Evolutionary conservation across 108 stramenopile genomes (phyloP), one percentile per base, ranked within the genome.

Genomic region (Craspedostauros australis): DNA sequence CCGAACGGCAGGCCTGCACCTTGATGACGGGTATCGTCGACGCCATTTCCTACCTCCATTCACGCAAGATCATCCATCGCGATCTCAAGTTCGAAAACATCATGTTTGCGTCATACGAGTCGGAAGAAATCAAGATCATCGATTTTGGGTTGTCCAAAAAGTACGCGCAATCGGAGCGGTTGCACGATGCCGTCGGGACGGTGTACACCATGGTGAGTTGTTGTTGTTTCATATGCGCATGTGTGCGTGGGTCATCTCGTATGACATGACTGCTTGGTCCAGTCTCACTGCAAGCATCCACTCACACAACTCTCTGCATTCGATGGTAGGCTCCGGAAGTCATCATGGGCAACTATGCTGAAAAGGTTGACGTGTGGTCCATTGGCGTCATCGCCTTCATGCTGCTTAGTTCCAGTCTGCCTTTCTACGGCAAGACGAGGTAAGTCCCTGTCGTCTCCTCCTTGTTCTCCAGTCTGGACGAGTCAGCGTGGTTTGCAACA

Each of bases 21-120:
- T 45, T 46, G 23, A n/a, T n/a, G n/a, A 25, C 36, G 24, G 39
- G 37, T 21, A 39, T 73, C 19, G 41, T 88, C 39, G 58, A 66
- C 27, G 96, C 91, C 0, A 68, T 90, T 23, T 39, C 67, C 27
- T 96, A 89, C 67, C 76, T 94, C 81, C 96, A 98, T 74, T 14
- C 38, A 0, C 46, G 71, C 28, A 71, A 79, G 2, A 75, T 98
- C 39, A 62, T 78, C 9, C 96, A 98, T 57, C 80, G 94, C 6
- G 96, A 94, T 71, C 46, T 94, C 27, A 93, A 90, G 38, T 66
- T 37, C 54, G 94, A 93, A 40, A 95, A 95, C 50, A 69, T 95
- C 38, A 72, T 95, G 75, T 85, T 86, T 66, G n/a, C n/a, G n/a
- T n/a, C n/a, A n/a, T n/a, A n/a, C n/a, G n/a, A n/a, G n/a, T n/a